phyloP scores from a whole-genome alignment of 2,329 filamentous ascomycete species.

The Neospermospora avenae region DNA sequence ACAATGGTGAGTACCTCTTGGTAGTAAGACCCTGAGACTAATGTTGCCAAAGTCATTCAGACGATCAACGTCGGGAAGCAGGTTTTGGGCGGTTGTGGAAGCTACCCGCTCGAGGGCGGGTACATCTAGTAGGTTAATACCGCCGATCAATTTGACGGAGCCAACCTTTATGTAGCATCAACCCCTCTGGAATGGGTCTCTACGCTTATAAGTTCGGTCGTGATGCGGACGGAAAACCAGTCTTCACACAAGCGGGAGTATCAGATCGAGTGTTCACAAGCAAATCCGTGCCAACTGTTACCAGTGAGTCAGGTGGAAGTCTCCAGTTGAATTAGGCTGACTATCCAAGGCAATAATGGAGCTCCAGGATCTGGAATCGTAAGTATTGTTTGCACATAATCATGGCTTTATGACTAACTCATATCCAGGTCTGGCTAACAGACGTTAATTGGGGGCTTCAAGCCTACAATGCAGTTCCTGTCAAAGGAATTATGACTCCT shows the following conservation, averaged over 20 bases:
- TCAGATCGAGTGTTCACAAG: conserved; percentile 1
- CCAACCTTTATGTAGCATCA: background rate
- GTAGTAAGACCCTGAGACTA: background rate
- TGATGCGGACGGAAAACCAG: background rate
- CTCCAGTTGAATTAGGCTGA: background rate
- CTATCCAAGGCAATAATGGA: conserved; percentile 5
- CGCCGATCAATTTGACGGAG: background rate
- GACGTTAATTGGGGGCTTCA: conserved; percentile 43
- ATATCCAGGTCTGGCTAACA: conserved; percentile 10
- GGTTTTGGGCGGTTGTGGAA: conserved; percentile 8
- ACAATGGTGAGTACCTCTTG: background rate
- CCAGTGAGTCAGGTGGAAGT: background rate
- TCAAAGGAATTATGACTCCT: conserved; percentile 40
- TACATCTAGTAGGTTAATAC: conserved; percentile 4
- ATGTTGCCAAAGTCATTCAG: conserved; percentile 10
- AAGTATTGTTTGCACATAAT: background rate
- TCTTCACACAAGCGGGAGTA: conserved; percentile 12
- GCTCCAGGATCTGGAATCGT: conserved; percentile 7
- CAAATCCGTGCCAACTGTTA: conserved; percentile 9
- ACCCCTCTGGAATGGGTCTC: conserved; percentile 8
- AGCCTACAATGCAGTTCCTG: conserved; percentile 49
- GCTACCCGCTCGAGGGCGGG: conserved; percentile 12
- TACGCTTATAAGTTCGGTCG: conserved; percentile 13
- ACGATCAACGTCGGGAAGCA: conserved; percentile 1
- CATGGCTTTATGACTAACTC: background rate